Evolutionary conservation across 2,329 filamentous ascomycete species (phyloP).

Genomic region (Apiospora pterosperma): DNA sequence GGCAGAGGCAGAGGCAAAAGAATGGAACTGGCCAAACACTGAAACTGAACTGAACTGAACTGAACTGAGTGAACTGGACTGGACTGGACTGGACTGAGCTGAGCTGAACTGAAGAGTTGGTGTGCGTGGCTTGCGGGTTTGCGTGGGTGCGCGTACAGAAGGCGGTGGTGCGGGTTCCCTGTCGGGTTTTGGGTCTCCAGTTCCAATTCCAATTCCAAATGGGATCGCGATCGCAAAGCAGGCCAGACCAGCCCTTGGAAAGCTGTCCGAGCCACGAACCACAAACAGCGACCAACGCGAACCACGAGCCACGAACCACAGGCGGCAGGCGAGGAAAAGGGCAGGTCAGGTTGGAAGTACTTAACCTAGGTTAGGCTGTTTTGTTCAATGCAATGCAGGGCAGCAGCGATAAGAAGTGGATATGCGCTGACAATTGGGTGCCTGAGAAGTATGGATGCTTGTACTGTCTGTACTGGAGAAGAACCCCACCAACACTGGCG

Average conservation of each 20-base stretch:
- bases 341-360: no score
- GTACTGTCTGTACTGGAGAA: background rate
- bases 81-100: background rate
- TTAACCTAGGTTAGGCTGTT: no score
- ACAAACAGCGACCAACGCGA: no score
- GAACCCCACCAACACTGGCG: background rate
- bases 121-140: background rate
- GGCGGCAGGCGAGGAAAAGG: background rate
- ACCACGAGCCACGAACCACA: background rate
- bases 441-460: no score
- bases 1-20: slow-evolving; percentile 3
- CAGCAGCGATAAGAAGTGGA: no score
- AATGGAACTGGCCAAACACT: background rate
- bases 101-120: background rate
- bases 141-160: background rate
- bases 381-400: no score
- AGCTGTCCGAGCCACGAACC: background rate
- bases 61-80: background rate
- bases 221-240: slow-evolving; percentile 5
- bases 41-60: background rate
- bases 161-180: background rate
- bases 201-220: background rate
- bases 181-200: background rate
- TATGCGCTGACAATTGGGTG: no score
- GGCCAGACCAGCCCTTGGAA: background rate